Percentiles rank a stretch among this genome's conserved stretches.
These are phyloP conservation scores for Hanseniaspora guilliermondii DNA, from an alignment of 805 yeast genomes.

Conservation along the genomic window DNA sequence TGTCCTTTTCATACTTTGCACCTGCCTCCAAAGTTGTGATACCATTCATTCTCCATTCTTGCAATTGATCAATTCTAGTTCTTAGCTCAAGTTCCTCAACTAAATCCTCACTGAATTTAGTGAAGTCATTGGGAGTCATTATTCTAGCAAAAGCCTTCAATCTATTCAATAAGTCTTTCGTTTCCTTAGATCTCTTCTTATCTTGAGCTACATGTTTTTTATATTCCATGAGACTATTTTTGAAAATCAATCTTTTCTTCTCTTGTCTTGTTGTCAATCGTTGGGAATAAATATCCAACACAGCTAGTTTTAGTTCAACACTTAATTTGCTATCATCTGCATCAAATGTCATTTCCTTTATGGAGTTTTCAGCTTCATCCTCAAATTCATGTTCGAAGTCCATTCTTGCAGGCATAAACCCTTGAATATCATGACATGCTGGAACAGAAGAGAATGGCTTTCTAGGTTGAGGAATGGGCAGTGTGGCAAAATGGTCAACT, in stretches of 20 bases:
- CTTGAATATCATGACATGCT: slow-evolving; percentile 91
- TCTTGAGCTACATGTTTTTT: slow-evolving; percentile 69
- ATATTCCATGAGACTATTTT: slow-evolving; percentile 71
- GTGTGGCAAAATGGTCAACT: slow-evolving; percentile 56
- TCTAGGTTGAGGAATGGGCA: slow-evolving; percentile 72
- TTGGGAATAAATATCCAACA: slow-evolving; percentile 79
- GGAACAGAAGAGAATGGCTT: slow-evolving; percentile 91
- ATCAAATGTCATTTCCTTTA: slow-evolving; percentile 91
- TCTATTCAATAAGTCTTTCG: slow-evolving; percentile 63
- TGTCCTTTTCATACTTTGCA: slow-evolving; percentile 75
- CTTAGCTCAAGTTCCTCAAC: slow-evolving; percentile 68
- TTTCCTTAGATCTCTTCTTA: slow-evolving; percentile 78
- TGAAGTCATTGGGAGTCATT: slow-evolving; percentile 71
- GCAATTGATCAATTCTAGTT: slow-evolving; percentile 73
- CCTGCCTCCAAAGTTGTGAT: slow-evolving; percentile 76
- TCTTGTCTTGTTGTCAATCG: slow-evolving; percentile 86
- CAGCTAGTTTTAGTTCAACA: slow-evolving; percentile 76
- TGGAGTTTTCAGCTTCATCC: slow-evolving; percentile 88
- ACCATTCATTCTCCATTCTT: slow-evolving; percentile 88
- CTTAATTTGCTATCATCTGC: slow-evolving; percentile 83
- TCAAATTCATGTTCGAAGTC: slow-evolving; percentile 95
- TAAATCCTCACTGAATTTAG: slow-evolving; percentile 58
- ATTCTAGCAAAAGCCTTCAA: slow-evolving; percentile 72
- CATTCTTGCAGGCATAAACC: slow-evolving; percentile 95
- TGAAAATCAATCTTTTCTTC: slow-evolving; percentile 68